A percentile compares a stretch with the other conserved stretches of the same genome.
These are phyloP conservation scores for Backusella australiensis DNA, from an alignment of 192 early-diverging fungal species.

Conservation along the genomic window DNA sequence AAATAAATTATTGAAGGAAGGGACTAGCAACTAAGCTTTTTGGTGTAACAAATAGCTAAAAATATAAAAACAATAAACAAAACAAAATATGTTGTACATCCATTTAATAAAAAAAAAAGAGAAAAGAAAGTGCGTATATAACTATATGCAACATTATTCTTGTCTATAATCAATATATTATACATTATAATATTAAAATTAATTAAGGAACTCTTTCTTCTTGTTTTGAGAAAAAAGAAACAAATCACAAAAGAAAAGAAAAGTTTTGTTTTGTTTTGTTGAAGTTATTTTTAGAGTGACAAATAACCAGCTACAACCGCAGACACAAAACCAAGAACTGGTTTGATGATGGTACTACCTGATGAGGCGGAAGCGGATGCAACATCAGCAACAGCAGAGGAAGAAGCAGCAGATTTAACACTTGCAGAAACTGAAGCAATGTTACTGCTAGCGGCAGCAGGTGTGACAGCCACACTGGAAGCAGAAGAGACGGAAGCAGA, in stretches of 20 bases:
- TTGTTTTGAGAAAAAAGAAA: background rate
- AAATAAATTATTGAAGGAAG: background rate
- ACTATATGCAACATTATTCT: background rate
- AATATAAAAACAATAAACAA: background rate
- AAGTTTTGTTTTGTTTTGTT: background rate
- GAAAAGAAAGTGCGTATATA: background rate
- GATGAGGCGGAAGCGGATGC: background rate
- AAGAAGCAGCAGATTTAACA: background rate
- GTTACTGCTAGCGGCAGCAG: background rate
- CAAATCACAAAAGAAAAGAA: background rate
- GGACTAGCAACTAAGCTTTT: background rate
- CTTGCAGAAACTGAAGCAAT: background rate
- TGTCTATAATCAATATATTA: background rate
- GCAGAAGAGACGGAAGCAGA: background rate
- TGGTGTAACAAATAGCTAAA: background rate
- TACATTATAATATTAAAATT: background rate
- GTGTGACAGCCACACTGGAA: background rate
- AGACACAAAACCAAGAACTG: background rate
- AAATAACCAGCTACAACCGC: constrained; percentile 8
- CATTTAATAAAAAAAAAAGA: background rate
- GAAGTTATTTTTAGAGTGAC: constrained; percentile 4
- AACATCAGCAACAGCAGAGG: background rate
- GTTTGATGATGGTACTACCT: constrained; percentile 1
- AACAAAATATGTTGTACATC: background rate
- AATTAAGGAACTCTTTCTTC: background rate